phyloP scores from a whole-genome alignment of 1,284 basidiomycete genomes.

The Cryptococcus hybrid region DNA sequence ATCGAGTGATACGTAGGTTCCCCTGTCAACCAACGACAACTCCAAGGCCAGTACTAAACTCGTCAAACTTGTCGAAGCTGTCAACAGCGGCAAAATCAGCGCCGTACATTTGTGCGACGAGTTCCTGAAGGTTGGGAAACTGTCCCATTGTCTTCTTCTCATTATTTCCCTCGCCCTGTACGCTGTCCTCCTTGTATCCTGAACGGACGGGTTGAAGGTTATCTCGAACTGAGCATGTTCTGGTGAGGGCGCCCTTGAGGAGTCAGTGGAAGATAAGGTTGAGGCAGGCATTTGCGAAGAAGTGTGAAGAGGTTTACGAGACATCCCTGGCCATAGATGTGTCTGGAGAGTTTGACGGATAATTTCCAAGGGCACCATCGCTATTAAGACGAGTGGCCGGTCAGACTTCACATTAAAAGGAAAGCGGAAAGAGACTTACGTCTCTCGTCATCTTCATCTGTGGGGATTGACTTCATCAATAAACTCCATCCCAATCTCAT shows the following conservation, averaged over 20 bases:
- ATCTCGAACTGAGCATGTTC: background rate
- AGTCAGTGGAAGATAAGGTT: background rate
- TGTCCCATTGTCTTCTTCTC: too few species aligned
- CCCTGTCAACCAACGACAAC: background rate
- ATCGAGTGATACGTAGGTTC: background rate
- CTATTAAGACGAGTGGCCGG: constrained; percentile 8
- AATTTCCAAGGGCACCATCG: constrained; percentile 31
- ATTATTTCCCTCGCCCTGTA: background rate
- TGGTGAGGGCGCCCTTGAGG: background rate
- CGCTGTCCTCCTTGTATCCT: background rate
- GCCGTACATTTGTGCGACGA: constrained; percentile 12
- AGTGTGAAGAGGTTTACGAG: constrained; percentile 15
- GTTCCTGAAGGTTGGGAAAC: constrained; percentile 21
- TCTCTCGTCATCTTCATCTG: constrained; percentile 43
- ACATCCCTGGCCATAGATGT: constrained; percentile 46
- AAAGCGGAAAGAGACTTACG: constrained; percentile 25
- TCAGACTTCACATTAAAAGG: background rate
- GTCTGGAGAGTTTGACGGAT: constrained; percentile 45
- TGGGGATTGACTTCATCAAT: constrained; percentile 28
- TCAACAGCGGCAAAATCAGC: constrained; percentile 3
- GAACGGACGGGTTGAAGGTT: background rate
- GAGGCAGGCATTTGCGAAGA: constrained; percentile 6
- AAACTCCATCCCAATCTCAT: constrained; percentile 42
- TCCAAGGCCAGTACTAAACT: background rate
- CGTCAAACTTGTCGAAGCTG: constrained; percentile 6